Base-by-base conservation (phyloP, 805 yeast species). In the Lachancea quebecensis region DNA sequence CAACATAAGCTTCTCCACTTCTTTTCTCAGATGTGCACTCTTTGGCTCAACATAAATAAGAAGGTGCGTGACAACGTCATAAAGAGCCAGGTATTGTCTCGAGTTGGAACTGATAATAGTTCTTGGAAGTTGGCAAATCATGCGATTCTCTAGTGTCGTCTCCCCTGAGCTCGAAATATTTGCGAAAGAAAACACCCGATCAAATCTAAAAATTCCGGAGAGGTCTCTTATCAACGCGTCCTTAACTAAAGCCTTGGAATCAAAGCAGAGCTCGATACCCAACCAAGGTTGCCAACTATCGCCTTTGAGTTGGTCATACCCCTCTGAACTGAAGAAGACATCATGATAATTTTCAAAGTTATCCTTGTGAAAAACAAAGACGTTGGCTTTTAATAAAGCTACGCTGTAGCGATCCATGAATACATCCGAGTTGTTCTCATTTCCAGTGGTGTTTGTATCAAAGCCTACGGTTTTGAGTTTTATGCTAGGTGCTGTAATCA, bases 271-370 rank as follows among this genome's bases (percentile, higher is more conserved):
- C 55, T 87, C 95, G 39, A 78, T 60, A 1, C 90, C 88, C 30
- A 89, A 62, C 88, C 95, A 90, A 0, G 96, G 95, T 2, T 96
- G 96, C 97, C 96, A 90, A 15, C 68, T 67, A 3, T 64, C 46
- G 4, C 50, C 51, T 7, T 50, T 47, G 5, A 56, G 62, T 2
- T 85, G 75, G 1, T 95, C 93, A 64, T 87, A 89, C 2, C 75
- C 67, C 10, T 65, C 63, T 10, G 67, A 64, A 36, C 75, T 73
- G 53, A 75, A 72, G 29, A 72, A 69, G 9, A 72, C 55, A 41
- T 70, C 71, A 4, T 72, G 68, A 17, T 70, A 60, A 25, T 63
- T 55, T 16, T 63, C 56, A 34, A 72, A 66, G 17, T 77, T 79
- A 5, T 70, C 70, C 51, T 77, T 76, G 38, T 76, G 70, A 40